Percentiles rank a stretch among this genome's conserved stretches.
Conservation (phyloP, 2,329 filamentous ascomycete species). For the Emmonsiellopsis sp. region DNA sequence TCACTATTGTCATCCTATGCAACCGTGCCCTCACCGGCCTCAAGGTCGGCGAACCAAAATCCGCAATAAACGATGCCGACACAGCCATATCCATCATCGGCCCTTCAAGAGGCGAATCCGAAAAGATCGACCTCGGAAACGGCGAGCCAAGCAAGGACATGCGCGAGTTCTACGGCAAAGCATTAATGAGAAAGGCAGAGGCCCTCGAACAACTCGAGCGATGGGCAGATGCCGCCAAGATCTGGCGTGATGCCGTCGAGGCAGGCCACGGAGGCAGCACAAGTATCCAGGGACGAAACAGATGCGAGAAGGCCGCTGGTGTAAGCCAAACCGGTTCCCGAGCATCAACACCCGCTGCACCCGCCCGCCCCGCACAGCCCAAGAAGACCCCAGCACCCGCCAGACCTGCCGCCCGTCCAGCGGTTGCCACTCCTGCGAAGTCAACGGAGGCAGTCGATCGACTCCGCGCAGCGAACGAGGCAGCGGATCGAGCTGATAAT, state of each 20-base stretch:
- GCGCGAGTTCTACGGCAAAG: constrained; percentile 89
- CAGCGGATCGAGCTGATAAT: constrained; percentile 76
- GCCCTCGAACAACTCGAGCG: constrained; percentile 91
- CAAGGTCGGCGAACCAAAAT: constrained; percentile 86
- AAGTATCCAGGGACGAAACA: constrained; percentile 73
- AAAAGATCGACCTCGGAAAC: constrained; percentile 61
- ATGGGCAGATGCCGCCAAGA: constrained; percentile 71
- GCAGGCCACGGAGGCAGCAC: constrained; percentile 75
- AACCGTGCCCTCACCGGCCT: constrained; percentile 85
- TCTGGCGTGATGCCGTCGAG: constrained; percentile 78
- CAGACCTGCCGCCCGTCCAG: constrained; percentile 32
- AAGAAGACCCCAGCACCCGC: constrained; percentile 18
- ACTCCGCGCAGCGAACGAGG: constrained; percentile 73
- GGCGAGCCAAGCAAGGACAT: constrained; percentile 68
- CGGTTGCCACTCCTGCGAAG: constrained; percentile 32
- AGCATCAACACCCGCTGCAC: constrained; percentile 28
- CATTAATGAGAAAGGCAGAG: constrained; percentile 87
- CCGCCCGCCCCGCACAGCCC: constrained; percentile 21
- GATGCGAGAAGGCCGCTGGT: constrained; percentile 80
- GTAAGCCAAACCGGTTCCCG: constrained; percentile 46
- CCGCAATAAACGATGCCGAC: constrained; percentile 77
- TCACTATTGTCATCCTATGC: constrained; percentile 79
- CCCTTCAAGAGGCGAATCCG: constrained; percentile 64
- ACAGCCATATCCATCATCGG: constrained; percentile 72
- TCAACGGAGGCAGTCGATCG: constrained; percentile 69